Evolutionary conservation across 176 grass and related monocot species (phyloP), one percentile per base, ranked within the genome.

Genomic region (Thalia dealbata): DNA sequence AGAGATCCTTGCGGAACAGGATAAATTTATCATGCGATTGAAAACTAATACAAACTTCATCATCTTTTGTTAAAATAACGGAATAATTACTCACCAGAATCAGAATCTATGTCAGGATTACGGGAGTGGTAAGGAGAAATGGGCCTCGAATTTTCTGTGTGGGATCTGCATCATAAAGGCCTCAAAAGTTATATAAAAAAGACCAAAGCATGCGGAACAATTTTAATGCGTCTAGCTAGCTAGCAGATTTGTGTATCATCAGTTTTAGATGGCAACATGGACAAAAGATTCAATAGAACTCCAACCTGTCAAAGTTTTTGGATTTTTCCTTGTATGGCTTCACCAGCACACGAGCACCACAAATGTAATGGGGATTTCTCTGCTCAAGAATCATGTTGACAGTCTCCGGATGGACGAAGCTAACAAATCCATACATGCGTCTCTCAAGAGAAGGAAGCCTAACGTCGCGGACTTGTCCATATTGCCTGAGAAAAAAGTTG

Each of bases 361-460:
- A 82, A 8, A 97, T 92, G 71, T 84, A 92, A 70, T 97, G 93
- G 4, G 93, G 87, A 78, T 84, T 83, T 28, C 87, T 76, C 38
- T 81, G 83, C 85, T 75, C 82, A 23, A 97, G 79, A 60, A 97
- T 83, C 21, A 78, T 55, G 71, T 50, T 76, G 52, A 90, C 93
- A 2, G 93, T 92, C 50, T 97, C 87, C 0, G 93, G 70, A 67
- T 82, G 83, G 12, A 83, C 75, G 62, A 97, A 97, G 81, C 87
- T 92, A 6, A 97, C 93, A 42, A 97, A 97, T 24, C 93, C 93
- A 70, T 92, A 97, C 93, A 97, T 97, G 1, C 93, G 89, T 62
- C 72, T 79, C 54, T 91, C 87, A 71, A 92, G 89, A 55, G 84
- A 88, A 1, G 93, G 93, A 61, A 97, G 92, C 77, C 93, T 74